Base-by-base conservation (phyloP, 108 stramenopile species). In the Pseudonitzschia pungens region DNA sequence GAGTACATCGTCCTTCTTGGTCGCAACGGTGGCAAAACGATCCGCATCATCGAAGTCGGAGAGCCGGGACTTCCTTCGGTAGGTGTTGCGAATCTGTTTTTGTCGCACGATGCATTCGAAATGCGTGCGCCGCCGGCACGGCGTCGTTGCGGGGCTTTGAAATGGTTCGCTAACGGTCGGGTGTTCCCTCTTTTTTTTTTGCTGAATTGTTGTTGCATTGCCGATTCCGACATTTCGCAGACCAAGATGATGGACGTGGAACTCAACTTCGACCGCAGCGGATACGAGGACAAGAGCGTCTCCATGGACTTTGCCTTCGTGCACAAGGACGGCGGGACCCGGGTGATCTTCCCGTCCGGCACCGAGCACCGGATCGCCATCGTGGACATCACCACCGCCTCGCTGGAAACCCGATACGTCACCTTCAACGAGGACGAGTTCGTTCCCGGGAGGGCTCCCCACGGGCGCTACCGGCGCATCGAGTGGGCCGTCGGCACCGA, bases 401-500 rank as follows among this genome's bases (percentile, higher is more conserved):
- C 45, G 1, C 2, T 27, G n/a, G 59, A 28, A 15, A 45, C 22
- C 18, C 5, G 15, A 15, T 40, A 72, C 42, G 33, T 4, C 28
- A 28, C 28, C n/a, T 44, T 51, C 22, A 4, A 26, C 12, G 43
- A 31, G 9, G 29, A 57, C 54, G 43, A 33, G 6, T 48, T 33
- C 42, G 12, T 58, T 44, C 26, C 71, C 0, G 55, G 52, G 11
- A 64, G 70, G 31, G 28, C 56, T 14, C 33, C 40, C 36, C 44
- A 59, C 32, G 42, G 53, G 22, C 58, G 29, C 45, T 28, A 54
- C 18, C 0, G 43, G 26, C 36, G 59, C 31, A 0, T 79, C 5
- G 78, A 73, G 29, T 79, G 78, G 78, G 78, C 68, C 9, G 44
- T 70, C n/a, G 78, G 68, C 16, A 79, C 78, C 22, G 52, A 73